Percentiles rank a stretch among this genome's conserved stretches.
phyloP scores from a whole-genome alignment of 768 basidiomycete species.

The Serendipita sp. region DNA sequence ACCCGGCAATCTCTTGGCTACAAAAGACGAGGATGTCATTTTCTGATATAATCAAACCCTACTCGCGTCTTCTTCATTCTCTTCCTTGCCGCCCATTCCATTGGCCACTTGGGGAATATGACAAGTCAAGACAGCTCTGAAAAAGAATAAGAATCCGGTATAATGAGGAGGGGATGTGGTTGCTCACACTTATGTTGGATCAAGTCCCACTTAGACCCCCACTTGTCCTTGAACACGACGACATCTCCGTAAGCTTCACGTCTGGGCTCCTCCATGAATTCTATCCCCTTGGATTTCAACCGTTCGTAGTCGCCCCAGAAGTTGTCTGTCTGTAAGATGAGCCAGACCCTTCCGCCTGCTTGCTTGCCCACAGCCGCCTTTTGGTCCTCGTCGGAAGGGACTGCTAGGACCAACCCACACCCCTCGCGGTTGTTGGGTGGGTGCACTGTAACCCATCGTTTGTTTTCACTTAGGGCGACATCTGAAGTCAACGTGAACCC shows the following conservation, averaged over 20 bases:
- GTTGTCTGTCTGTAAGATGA: not conserved
- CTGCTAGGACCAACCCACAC: not conserved
- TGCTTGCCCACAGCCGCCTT: not conserved
- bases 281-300: not conserved
- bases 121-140: no score
- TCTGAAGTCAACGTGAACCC: not conserved
- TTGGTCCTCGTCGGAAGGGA: not conserved
- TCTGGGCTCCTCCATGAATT: not conserved
- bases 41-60: slow-evolving; percentile 36
- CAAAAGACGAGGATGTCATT: slow-evolving; percentile 86
- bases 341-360: not conserved
- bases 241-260: not conserved
- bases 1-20: slow-evolving; percentile 52
- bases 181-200: not conserved
- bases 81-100: not conserved
- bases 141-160: not conserved
- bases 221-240: not conserved
- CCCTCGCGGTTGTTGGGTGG: not conserved
- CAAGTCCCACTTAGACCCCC: not conserved
- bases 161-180: not conserved
- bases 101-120: not conserved
- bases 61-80: no score
- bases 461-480: not conserved
- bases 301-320: not conserved
- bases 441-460: slow-evolving; percentile 1